A percentile compares a stretch with the other conserved stretches of the same genome.
Evolutionary conservation across 2,329 filamentous ascomycete species (phyloP).

Genomic region (Grosmannia serpens): DNA sequence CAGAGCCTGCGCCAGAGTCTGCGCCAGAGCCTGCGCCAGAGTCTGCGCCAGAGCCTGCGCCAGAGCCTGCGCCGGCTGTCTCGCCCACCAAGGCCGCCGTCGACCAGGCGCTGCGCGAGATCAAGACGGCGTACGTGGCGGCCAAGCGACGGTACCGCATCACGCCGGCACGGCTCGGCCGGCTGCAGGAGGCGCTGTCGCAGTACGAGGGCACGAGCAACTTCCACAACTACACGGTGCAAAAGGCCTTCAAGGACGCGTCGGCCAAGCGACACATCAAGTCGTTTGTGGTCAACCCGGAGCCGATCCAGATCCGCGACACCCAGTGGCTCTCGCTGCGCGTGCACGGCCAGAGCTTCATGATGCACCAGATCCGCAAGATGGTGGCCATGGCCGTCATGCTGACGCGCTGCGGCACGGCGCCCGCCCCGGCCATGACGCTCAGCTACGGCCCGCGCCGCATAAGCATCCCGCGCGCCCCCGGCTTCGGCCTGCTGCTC

Average conservation of each 20-base stretch:
- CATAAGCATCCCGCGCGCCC: constrained; percentile 88
- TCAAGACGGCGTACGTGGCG: constrained; percentile 70
- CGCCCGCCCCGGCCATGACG: constrained; percentile 54
- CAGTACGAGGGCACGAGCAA: constrained; percentile 76
- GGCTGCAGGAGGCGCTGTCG: constrained; percentile 64
- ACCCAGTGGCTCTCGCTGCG: constrained; percentile 94
- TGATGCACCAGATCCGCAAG: constrained; percentile 99
- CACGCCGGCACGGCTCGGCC: constrained; percentile 54
- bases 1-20: too few relatives aligned
- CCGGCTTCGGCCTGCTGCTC: constrained; percentile 74
- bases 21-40: too few relatives aligned
- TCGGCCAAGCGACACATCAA: constrained; percentile 87
- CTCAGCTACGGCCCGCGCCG: constrained; percentile 62
- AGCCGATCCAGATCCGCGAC: constrained; percentile 74
- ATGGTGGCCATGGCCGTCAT: constrained; percentile 93
- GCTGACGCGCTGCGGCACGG: constrained; percentile 73
- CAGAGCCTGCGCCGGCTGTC: background rate
- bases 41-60: constrained; percentile 4
- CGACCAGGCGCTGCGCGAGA: constrained; percentile 55
- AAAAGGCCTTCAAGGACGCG: constrained; percentile 70
- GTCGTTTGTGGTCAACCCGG: constrained; percentile 67
- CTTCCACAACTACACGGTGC: constrained; percentile 96
- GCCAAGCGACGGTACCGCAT: constrained; percentile 83
- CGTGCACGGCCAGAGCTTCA: constrained; percentile 96
- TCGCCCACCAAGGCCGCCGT: constrained; percentile 26